Evolutionary conservation across 805 yeast species (phyloP), one percentile per base, ranked within the genome.

Genomic region (Suhomyces pyralidae): DNA sequence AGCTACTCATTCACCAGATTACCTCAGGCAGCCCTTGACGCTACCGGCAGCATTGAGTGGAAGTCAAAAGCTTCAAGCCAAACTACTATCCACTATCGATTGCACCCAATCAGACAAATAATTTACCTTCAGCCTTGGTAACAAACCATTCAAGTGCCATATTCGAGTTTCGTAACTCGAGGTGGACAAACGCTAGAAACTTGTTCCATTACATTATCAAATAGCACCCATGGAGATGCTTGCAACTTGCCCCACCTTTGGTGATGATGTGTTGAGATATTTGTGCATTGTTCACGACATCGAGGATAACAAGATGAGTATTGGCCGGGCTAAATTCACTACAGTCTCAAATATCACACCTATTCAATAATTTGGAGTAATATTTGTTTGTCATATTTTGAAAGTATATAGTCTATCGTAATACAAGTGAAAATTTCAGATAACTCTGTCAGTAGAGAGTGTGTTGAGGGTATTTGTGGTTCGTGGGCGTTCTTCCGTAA

Each of bases 241-340:
- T 9, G 24, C 24, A 38, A 46, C 24, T 34, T 32, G n/a, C 51
- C 51, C 51, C 20, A 49, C 77, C 7, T 63, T 82, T 12, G 88
- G 88, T 46, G 85, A 81, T 61, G 68, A 78, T 3, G 78, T 83
- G 63, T 62, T 84, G 52, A 70, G 79, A 54, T 2, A 63, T 26
- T 81, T 80, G 1, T 83, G 82, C 58, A 72, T 78, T 40, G 85
- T 81, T 44, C 84, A 75, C 52, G 86, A 83, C 63, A 61, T 83
- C 46, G 83, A 78, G 30, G 66, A 70, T 42, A 59, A 66, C 34
- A 71, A 72, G 49, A 58, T 81, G 20, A 76, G 76, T 1, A 38
- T 81, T n/a, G 84, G 83, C 4, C 81, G 76, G 55, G 32, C 32
- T 14, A 28, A 28, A 12, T 28, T 2, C 32, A 28, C 32, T 9